Conservation (phyloP, 805 yeast genomes). For the Candida maltosa region DNA sequence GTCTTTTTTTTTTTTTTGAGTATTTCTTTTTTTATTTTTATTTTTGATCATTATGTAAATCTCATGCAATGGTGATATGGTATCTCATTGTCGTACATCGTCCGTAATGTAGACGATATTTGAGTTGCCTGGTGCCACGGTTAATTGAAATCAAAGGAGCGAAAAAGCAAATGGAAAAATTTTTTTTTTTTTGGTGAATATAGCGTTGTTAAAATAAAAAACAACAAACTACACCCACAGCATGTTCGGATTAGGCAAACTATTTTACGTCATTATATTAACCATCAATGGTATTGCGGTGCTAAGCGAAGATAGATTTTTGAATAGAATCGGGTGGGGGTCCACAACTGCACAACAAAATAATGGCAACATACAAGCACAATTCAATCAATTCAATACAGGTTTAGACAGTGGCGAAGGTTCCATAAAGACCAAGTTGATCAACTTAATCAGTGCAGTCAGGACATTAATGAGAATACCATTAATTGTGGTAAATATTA, state of each 20-base stretch:
- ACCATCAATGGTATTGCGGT: slow-evolving; percentile 75
- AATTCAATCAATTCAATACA: slow-evolving; percentile 28
- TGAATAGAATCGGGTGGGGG: slow-evolving; percentile 53
- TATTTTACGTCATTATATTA: slow-evolving; percentile 54
- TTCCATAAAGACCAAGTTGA: slow-evolving; percentile 50
- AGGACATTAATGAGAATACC: slow-evolving; percentile 76
- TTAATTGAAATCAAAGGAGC: too few species aligned
- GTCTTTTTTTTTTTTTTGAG: too few species aligned
- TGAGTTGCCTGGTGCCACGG: too few species aligned
- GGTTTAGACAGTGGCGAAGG: slow-evolving; percentile 43
- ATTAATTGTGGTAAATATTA: slow-evolving; percentile 60
- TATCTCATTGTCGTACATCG: too few species aligned
- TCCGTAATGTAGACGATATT: too few species aligned
- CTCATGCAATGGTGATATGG: too few species aligned
- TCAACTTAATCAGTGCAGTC: slow-evolving; percentile 68
- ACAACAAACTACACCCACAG: too few species aligned
- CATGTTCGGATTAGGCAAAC: slow-evolving; percentile 63
- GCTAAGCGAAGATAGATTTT: slow-evolving; percentile 74
- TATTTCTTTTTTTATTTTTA: too few species aligned
- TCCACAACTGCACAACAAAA: slow-evolving; percentile 15
- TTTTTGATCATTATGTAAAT: too few species aligned
- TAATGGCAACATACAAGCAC: slow-evolving; percentile 10
- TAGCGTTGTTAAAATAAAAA: too few species aligned
- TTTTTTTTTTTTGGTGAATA: too few species aligned
- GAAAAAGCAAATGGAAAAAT: too few species aligned